Conservation (phyloP, 495 filamentous ascomycete genomes). For the Astrocystis sublimbata region DNA sequence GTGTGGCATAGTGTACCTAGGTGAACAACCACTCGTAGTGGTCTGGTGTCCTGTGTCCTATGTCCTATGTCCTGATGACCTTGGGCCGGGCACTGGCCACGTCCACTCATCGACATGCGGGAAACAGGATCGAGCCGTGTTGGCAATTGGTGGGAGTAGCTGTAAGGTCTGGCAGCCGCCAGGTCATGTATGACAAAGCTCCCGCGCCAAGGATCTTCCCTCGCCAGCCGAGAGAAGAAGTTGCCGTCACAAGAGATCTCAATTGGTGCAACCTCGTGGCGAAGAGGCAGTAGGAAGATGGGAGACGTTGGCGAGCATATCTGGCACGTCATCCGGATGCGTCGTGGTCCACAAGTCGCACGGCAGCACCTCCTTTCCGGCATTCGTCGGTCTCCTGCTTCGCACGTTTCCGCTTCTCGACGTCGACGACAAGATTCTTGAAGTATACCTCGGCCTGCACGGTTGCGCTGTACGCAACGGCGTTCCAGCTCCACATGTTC, state of each 20-base stretch:
- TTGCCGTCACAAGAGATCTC: background rate
- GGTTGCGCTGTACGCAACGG: conserved; percentile 69
- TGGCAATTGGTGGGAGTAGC: background rate
- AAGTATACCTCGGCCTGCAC: conserved; percentile 77
- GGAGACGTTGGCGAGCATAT: background rate
- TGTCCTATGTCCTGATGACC: too few relatives aligned
- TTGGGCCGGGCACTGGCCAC: background rate
- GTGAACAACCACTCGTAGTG: background rate
- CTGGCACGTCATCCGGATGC: background rate
- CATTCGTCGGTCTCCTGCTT: conserved; percentile 31
- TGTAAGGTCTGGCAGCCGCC: background rate
- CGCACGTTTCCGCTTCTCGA: conserved; percentile 41
- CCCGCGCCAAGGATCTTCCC: too few relatives aligned
- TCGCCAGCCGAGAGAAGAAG: background rate
- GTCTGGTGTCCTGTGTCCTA: background rate
- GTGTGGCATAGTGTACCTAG: background rate
- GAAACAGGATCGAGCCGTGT: background rate
- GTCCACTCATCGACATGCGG: background rate
- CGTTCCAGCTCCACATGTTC: conserved; percentile 73
- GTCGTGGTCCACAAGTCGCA: conserved; percentile 34
- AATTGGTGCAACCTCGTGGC: background rate
- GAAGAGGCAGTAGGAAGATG: background rate
- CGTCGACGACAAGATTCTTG: conserved; percentile 61
- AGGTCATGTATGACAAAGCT: background rate
- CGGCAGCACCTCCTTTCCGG: conserved; percentile 33